These are phyloP conservation scores for Monosporascus sp. DNA, from an alignment of 2,329 filamentous ascomycete genomes.

Conservation along the genomic window DNA sequence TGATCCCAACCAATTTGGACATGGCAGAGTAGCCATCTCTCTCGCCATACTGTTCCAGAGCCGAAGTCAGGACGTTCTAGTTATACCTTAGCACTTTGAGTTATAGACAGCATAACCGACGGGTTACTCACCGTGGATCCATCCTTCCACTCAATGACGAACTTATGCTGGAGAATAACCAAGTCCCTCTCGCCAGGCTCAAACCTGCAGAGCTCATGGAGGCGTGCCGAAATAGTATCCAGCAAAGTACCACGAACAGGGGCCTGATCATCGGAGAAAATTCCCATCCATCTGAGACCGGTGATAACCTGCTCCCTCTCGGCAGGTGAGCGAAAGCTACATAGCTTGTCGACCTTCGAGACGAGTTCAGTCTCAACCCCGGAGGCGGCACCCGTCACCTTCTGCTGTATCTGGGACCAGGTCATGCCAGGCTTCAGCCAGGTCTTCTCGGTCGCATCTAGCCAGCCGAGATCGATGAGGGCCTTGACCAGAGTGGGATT, in stretches of 20 bases:
- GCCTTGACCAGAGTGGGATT: constrained; percentile 65
- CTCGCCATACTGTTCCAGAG: constrained; percentile 60
- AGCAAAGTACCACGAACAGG: constrained; percentile 58
- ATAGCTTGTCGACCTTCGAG: constrained; percentile 56
- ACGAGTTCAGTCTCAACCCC: constrained; percentile 42
- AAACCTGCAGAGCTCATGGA: constrained; percentile 70
- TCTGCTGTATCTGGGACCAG: constrained; percentile 17
- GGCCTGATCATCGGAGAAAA: constrained; percentile 49
- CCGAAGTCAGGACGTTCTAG: constrained; percentile 58
- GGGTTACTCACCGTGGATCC: constrained; percentile 34
- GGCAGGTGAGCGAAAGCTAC: constrained; percentile 53
- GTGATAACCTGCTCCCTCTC: constrained; percentile 58
- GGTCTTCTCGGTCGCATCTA: constrained; percentile 23
- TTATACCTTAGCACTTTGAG: too few species aligned
- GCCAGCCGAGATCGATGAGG: constrained; percentile 64
- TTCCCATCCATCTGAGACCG: constrained; percentile 59
- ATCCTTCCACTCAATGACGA: constrained; percentile 62
- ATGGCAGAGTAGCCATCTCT: constrained; percentile 63
- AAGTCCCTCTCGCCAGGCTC: constrained; percentile 60
- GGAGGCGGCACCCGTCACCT: constrained; percentile 5
- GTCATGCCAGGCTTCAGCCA: constrained; percentile 16
- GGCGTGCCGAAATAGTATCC: constrained; percentile 66
- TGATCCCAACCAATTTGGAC: constrained; percentile 63
- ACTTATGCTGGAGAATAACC: constrained; percentile 58
- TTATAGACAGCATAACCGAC: too few species aligned